Base-by-base conservation (phyloP, 495 filamentous ascomycete genomes). In the Pseudomonodictys pantanalensis region DNA sequence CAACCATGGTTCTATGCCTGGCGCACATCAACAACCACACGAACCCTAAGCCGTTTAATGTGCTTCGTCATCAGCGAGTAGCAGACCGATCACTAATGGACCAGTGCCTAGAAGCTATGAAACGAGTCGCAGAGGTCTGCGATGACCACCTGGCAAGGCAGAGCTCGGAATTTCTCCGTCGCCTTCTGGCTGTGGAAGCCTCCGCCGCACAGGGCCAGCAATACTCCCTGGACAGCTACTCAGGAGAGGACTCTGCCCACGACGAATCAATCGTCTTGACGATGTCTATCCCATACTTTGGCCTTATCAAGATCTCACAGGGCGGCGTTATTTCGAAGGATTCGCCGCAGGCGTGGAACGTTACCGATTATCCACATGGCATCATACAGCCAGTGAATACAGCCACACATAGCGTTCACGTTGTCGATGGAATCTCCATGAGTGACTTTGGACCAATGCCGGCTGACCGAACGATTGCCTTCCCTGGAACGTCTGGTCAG, bases 1-100 rank as follows among this genome's bases (percentile, higher is more conserved):
- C 71, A 58, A 44, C n/a, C 17, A 35, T 63, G 48, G 39, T 53
- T 8, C 26, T 63, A 15, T 12, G 56, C 1, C 53, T 77, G 2
- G 71, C 65, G 0, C 72, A 77, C 43, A 57, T 76, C 32, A 35
- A 22, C n/a, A 44, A 35, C 26, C 55, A 55, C 9, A 24, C n/a
- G 20, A 35, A 30, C 3, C 0, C 9, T 32, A 39, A 53, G n/a
- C n/a, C 20, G 9, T 23, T 12, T 25, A 68, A 71, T 43, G 49
- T 69, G 17, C 68, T 79, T 12, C 67, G 55, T 1, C 75, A 80
- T 50, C 75, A 75, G 39, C 74, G 77, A 0, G 60, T 68, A 0
- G 68, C 72, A 44, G 77, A 81, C 47, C 74, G 77, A 11, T 76
- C 71, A 1, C 62, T 75, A 6, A 68, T 80, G 56, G 76, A 79